Conservation (phyloP, 192 early-diverging fungal species). For the Mortierella antarctica region DNA sequence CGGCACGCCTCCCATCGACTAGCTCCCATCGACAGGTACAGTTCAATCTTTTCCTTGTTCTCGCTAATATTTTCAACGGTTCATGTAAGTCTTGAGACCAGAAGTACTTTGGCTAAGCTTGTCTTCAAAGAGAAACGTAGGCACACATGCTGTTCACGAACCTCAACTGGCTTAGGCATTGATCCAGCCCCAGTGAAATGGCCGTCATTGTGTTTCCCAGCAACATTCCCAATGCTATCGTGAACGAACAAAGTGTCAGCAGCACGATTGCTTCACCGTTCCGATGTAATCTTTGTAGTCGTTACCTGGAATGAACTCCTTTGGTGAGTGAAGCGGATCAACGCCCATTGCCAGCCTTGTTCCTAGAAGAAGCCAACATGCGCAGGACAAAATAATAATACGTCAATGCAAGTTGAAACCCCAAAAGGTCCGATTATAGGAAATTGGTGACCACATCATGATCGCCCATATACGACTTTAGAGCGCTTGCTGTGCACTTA, state of each 20-base stretch:
- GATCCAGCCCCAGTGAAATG: slow-evolving; percentile 71
- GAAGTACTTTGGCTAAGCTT: no score
- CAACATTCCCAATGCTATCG: slow-evolving; percentile 83
- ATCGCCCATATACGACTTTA: neutral
- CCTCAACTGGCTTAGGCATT: slow-evolving; percentile 70
- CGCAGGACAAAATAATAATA: neutral
- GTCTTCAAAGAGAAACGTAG: no score
- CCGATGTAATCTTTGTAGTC: neutral
- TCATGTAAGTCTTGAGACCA: no score
- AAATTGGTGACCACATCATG: no score
- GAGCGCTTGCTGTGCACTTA: slow-evolving; percentile 10
- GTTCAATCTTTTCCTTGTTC: slow-evolving; percentile 59
- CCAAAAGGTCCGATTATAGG: neutral
- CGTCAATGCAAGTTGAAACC: neutral
- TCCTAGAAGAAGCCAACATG: slow-evolving; percentile 36
- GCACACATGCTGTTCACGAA: slow-evolving; percentile 20
- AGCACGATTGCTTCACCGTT: neutral
- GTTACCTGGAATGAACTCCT: slow-evolving; percentile 79
- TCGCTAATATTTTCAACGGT: slow-evolving; percentile 50
- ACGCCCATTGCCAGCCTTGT: slow-evolving; percentile 75
- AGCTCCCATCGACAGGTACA: slow-evolving; percentile 78
- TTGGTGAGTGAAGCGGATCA: slow-evolving; percentile 74
- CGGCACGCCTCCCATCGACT: slow-evolving; percentile 83
- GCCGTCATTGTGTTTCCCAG: slow-evolving; percentile 84
- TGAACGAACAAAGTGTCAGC: neutral